These are phyloP conservation scores for Ophiostoma perfectum DNA, from an alignment of 2,329 filamentous ascomycete genomes.

Conservation along the genomic window DNA sequence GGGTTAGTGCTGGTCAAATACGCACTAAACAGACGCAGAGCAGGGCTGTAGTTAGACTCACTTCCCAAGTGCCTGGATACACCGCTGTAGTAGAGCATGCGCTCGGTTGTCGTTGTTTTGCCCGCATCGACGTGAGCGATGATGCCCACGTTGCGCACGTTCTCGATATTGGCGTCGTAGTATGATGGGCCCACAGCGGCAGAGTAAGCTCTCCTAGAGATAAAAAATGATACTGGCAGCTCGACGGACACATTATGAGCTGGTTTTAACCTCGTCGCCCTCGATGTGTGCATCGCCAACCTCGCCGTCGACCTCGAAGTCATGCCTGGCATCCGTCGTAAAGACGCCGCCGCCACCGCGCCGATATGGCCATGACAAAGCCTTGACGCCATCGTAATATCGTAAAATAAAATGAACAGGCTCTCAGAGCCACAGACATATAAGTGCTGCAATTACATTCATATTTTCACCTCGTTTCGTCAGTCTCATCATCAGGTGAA, in stretches of 20 bases:
- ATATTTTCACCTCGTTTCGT: not conserved
- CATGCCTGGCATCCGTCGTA: not conserved
- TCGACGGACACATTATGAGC: not conserved
- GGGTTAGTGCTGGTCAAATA: no score
- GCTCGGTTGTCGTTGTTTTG: slow-evolving; percentile 97
- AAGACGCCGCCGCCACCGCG: not conserved
- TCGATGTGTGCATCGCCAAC: not conserved
- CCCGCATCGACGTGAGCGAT: slow-evolving; percentile 98
- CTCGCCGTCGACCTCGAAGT: slow-evolving; percentile 2
- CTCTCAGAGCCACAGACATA: not conserved
- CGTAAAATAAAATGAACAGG: not conserved
- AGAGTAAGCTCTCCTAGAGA: not conserved
- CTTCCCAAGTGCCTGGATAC: slow-evolving; percentile 78
- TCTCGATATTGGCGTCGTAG: slow-evolving; percentile 43
- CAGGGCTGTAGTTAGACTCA: slow-evolving; percentile 32
- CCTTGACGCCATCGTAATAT: not conserved
- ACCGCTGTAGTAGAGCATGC: slow-evolving; percentile 96
- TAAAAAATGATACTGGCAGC: not conserved
- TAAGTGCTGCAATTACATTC: not conserved
- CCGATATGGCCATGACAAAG: not conserved
- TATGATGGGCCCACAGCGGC: slow-evolving; percentile 22
- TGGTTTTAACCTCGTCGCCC: not conserved
- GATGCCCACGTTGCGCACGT: slow-evolving; percentile 91
- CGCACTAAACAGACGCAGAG: no score
- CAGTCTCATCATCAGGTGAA: not conserved